Base-by-base conservation (phyloP, 179 eudicot genomes). In the Silene noctiflora region DNA sequence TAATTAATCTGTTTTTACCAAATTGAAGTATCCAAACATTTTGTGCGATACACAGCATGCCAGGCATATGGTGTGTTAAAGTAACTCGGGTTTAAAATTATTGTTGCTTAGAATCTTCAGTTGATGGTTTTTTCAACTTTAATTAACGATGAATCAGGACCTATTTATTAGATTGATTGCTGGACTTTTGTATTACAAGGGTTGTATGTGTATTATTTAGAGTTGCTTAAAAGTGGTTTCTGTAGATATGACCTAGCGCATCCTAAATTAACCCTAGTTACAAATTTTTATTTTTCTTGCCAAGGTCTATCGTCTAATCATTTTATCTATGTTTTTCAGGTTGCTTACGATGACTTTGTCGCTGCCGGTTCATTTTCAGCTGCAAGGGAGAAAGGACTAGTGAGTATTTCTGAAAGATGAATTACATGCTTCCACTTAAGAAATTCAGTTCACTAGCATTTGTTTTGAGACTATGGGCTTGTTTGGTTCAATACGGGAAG, bases 351-450 rank as follows among this genome's bases (percentile, higher is more conserved):
- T 78, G 99, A 91, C 87, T 95, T 86, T 85, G 97, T 95, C 78
- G 81, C 93, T 68, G 91, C 97, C 53, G 91, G 99, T 77, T 95
- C 99, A 67, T 78, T 88, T 64, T 82, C 97, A 51, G 91, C 90
- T 78, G 97, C 97, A 73, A 84, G 99, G 87, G 99, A 95, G 86
- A 95, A 84, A 89, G 99, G 99, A 81, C 86, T 95, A 51, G 99
- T 95, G 83, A 88, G 97, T 91, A 72, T 48, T 81, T 67, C 80
- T 80, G 35, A 33, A 24, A 42, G 1, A 20, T 2, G 51, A 61
- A 61, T 25, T 64, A 22, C 13, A 63, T 72, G 21, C 51, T 71
- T 62, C 42, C 31, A 39, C 53, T 33, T n/a, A 4, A 61, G 42
- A 61, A 22, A 46, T 29, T 64, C 16, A 10, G 29, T 39, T 12